A percentile compares a stretch with the other conserved stretches of the same genome.
These are phyloP conservation scores for Fusarium continuum DNA, from an alignment of 2,329 filamentous ascomycete genomes.

Conservation along the genomic window DNA sequence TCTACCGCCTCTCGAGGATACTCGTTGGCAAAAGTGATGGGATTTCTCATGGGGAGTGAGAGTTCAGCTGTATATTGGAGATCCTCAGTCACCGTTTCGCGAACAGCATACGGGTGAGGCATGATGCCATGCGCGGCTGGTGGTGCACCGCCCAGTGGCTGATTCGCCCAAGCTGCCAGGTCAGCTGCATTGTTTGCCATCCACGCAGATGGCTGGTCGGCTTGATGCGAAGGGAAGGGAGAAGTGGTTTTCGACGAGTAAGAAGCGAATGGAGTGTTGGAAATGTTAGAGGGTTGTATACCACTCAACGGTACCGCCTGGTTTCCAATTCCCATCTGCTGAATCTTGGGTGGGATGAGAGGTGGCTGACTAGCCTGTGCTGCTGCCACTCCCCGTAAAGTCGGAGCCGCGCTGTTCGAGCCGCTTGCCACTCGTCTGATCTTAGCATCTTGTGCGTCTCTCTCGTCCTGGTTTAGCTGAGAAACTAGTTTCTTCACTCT, in stretches of 20 bases:
- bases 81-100: constrained; percentile 30
- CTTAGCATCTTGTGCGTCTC: not conserved
- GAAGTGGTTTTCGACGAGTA: constrained; percentile 4
- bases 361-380: constrained; percentile 7
- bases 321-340: constrained; percentile 11
- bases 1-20: constrained; percentile 8
- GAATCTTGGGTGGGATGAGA: constrained; percentile 19
- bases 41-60: not conserved
- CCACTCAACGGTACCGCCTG: constrained; percentile 12
- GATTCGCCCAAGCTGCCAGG: constrained; percentile 16
- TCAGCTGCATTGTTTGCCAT: not conserved
- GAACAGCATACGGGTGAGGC: constrained; percentile 35
- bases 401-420: not conserved
- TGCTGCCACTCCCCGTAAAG: constrained; percentile 15
- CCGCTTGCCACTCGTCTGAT: not conserved
- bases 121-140: constrained; percentile 24
- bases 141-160: not conserved
- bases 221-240: constrained; percentile 10
- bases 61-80: constrained; percentile 5
- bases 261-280: constrained; percentile 1
- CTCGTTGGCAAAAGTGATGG: constrained; percentile 5
- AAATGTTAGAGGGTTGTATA: not conserved
- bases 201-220: constrained; percentile 17
- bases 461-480: constrained; percentile 1
- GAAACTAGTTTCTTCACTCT: constrained; percentile 6